Evolutionary conservation across 1,284 basidiomycete genomes (phyloP).

Genomic region (Ganoderma leucocontextum): DNA sequence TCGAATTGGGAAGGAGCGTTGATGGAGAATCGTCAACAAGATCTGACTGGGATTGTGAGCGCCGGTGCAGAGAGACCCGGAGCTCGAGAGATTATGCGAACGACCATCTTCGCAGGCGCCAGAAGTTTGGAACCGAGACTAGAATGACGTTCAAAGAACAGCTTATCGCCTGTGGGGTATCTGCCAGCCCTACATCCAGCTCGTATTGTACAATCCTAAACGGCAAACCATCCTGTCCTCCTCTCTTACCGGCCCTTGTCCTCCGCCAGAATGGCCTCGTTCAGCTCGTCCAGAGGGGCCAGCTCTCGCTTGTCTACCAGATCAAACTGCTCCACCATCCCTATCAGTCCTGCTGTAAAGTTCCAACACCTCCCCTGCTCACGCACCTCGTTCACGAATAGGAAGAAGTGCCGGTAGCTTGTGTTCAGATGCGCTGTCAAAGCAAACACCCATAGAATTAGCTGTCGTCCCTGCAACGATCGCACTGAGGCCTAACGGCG

Average conservation of each 20-base stretch:
- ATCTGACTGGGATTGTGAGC: too few species aligned
- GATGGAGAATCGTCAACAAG: too few species aligned
- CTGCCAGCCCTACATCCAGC: constrained; percentile 8
- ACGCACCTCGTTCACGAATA: constrained; percentile 92
- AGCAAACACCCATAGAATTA: constrained; percentile 8
- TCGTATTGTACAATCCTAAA: constrained; percentile 4
- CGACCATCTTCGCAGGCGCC: too few species aligned
- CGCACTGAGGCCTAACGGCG: background rate
- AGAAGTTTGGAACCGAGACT: too few species aligned
- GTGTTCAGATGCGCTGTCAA: constrained; percentile 94
- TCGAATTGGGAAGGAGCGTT: too few species aligned
- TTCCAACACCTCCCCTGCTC: background rate
- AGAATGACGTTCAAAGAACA: background rate
- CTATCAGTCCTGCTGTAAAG: constrained; percentile 9
- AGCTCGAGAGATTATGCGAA: too few species aligned
- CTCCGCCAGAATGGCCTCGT: constrained; percentile 93
- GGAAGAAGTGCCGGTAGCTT: constrained; percentile 97
- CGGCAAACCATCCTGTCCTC: background rate
- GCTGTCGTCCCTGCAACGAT: background rate
- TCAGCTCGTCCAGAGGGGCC: constrained; percentile 94
- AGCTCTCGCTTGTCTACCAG: constrained; percentile 98
- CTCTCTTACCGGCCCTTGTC: constrained; percentile 63
- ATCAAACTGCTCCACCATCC: constrained; percentile 72
- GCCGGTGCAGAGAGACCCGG: too few species aligned
- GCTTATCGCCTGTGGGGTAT: constrained; percentile 4